A percentile compares a stretch with the other conserved stretches of the same genome.
phyloP scores from a whole-genome alignment of 352 stramenopile species.

The Elongisporangium prolatum region DNA sequence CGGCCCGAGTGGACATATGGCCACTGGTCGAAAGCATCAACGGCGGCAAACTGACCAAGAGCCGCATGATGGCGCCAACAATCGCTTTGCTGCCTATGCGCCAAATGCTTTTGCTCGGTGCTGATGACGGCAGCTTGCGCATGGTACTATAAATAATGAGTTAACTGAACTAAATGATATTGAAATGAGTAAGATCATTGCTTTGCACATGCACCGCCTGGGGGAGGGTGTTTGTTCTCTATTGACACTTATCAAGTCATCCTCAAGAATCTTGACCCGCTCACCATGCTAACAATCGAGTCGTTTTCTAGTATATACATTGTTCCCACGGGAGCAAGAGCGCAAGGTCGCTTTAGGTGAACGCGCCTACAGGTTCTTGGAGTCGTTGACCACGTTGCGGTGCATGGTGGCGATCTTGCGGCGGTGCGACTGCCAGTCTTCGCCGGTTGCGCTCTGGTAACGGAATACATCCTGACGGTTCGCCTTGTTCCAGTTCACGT shows the following conservation, averaged over 20 bases:
- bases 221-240: background rate
- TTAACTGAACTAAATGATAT: background rate
- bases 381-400: conserved; percentile 79
- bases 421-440: conserved; percentile 74
- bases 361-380: conserved; percentile 41
- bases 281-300: background rate
- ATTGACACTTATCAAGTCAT: background rate
- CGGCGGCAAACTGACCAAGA: conserved; percentile 34
- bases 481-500: conserved; percentile 79
- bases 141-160: conserved; percentile 16
- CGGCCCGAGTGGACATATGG: conserved; percentile 40
- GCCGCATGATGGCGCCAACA: conserved; percentile 32
- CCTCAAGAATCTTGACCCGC: background rate
- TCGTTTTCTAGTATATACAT: background rate
- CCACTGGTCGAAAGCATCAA: conserved; percentile 33
- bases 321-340: background rate
- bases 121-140: conserved; percentile 62
- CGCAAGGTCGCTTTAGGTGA: background rate
- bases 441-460: conserved; percentile 56
- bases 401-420: conserved; percentile 58
- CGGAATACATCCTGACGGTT: conserved; percentile 68
- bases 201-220: background rate
- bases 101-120: conserved; percentile 53
- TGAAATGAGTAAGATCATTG: background rate
- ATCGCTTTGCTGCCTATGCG: conserved; percentile 50